phyloP scores from a whole-genome alignment of 2,329 filamentous ascomycete species.

The Incumbomyces delicatus region DNA sequence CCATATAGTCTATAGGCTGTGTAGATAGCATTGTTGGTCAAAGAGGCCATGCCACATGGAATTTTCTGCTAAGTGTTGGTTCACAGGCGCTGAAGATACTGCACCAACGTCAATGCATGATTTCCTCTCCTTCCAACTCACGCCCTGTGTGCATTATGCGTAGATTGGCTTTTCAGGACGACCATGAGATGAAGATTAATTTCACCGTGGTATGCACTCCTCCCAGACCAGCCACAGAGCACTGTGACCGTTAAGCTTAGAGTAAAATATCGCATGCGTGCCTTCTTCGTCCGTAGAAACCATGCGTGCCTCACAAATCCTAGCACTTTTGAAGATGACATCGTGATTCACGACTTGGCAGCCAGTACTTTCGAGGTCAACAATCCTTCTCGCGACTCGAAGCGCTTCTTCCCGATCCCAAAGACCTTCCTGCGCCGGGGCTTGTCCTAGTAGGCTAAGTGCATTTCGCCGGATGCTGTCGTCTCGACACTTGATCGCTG shows the following conservation, averaged over 20 bases:
- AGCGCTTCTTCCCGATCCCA: constrained; percentile 8
- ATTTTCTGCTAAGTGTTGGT: too few relatives aligned
- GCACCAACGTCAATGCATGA: too few relatives aligned
- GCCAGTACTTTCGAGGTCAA: neutral
- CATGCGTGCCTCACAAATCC: neutral
- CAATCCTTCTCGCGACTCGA: neutral
- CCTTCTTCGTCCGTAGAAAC: neutral
- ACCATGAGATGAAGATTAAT: neutral
- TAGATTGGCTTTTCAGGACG: neutral
- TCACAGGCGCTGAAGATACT: too few relatives aligned
- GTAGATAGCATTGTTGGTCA: too few relatives aligned
- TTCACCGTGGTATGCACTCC: neutral
- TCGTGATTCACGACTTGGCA: neutral
- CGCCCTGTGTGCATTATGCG: neutral
- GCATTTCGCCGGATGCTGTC: constrained; percentile 23
- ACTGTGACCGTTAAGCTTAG: neutral
- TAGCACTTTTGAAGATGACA: neutral
- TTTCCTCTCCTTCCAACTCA: too few relatives aligned
- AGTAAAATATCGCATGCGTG: neutral
- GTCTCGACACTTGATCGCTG: constrained; percentile 26
- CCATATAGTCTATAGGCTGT: too few relatives aligned
- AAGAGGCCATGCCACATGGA: too few relatives aligned
- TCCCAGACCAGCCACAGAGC: neutral
- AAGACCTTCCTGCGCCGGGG: constrained; percentile 10
- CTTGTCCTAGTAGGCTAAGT: constrained; percentile 10